Evolutionary conservation across 2,329 filamentous ascomycete species (phyloP).

Genomic region (Phialophora chinensis): DNA sequence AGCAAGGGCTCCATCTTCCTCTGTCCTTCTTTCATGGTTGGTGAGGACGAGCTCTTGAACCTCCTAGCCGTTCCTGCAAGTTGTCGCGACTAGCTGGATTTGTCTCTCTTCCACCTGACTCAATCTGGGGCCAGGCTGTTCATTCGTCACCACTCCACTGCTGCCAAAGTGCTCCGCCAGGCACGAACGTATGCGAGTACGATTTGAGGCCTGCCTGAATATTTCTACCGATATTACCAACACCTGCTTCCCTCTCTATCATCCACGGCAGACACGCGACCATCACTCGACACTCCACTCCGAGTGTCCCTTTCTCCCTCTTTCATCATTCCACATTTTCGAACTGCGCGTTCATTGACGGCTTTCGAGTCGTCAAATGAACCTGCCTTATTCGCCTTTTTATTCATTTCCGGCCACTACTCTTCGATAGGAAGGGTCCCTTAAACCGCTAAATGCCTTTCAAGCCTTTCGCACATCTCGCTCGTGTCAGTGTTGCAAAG

Average conservation of each 20-base stretch:
- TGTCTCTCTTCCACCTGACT: slow-evolving; percentile 32
- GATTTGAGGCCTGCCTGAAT: slow-evolving; percentile 21
- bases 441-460: slow-evolving; percentile 84
- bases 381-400: slow-evolving; percentile 77
- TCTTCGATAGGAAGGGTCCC: slow-evolving; percentile 69
- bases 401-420: slow-evolving; percentile 55
- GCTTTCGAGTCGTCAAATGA: slow-evolving; percentile 91
- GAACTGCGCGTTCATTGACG: slow-evolving; percentile 86
- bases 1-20: not conserved
- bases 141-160: slow-evolving; percentile 29
- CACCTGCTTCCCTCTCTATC: slow-evolving; percentile 12
- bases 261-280: slow-evolving; percentile 21
- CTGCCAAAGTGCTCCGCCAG: slow-evolving; percentile 29
- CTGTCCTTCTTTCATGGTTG: slow-evolving; percentile 26
- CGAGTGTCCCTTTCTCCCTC: slow-evolving; percentile 32
- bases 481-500: slow-evolving; percentile 97
- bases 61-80: slow-evolving; percentile 30
- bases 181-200: slow-evolving; percentile 38
- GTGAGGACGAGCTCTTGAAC: slow-evolving; percentile 12
- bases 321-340: slow-evolving; percentile 31
- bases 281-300: slow-evolving; percentile 38
- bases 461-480: slow-evolving; percentile 76
- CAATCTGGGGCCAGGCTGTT: slow-evolving; percentile 14
- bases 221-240: slow-evolving; percentile 21
- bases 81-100: slow-evolving; percentile 26